These are phyloP conservation scores for Kuraishia cidri DNA, from an alignment of 805 yeast genomes.

Conservation along the genomic window DNA sequence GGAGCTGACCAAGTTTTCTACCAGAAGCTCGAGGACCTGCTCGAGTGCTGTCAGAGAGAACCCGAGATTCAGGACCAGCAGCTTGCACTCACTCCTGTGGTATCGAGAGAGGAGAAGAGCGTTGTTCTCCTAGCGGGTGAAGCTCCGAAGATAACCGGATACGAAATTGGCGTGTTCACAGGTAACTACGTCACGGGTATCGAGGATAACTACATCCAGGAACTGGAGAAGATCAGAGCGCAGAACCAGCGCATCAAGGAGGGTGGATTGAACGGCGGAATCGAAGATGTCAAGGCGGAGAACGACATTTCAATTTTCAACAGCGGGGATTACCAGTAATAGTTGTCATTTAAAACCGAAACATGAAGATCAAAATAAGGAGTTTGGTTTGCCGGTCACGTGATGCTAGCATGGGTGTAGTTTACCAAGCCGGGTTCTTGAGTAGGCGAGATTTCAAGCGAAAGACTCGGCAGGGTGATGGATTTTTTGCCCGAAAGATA, in stretches of 20 bases:
- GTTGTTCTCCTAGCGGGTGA: constrained; percentile 7
- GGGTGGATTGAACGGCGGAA: constrained; percentile 32
- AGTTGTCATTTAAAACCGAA: background rate
- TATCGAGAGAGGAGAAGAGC: constrained; percentile 19
- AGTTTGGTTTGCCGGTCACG: too few species aligned
- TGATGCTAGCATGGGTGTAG: too few species aligned
- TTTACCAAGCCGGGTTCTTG: too few species aligned
- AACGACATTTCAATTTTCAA: constrained; percentile 49
- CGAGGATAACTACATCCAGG: constrained; percentile 72
- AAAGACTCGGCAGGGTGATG: too few species aligned
- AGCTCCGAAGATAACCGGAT: constrained; percentile 37
- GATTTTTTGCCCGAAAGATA: too few species aligned
- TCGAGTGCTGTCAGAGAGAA: constrained; percentile 59
- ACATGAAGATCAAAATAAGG: too few species aligned
- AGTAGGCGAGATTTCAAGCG: too few species aligned
- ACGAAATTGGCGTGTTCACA: constrained; percentile 95
- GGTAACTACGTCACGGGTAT: constrained; percentile 94
- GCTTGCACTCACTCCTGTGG: constrained; percentile 24
- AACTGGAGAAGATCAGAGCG: constrained; percentile 78
- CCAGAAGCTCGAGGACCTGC: constrained; percentile 76
- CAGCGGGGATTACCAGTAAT: constrained; percentile 36
- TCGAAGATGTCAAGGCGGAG: constrained; percentile 73
- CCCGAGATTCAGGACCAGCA: constrained; percentile 18
- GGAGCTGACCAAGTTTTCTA: constrained; percentile 91
- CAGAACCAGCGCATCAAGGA: constrained; percentile 51